A percentile compares a stretch with the other conserved stretches of the same genome.
These are phyloP conservation scores for Boletus rex-veris DNA, from an alignment of 768 basidiomycete species.

Conservation along the genomic window DNA sequence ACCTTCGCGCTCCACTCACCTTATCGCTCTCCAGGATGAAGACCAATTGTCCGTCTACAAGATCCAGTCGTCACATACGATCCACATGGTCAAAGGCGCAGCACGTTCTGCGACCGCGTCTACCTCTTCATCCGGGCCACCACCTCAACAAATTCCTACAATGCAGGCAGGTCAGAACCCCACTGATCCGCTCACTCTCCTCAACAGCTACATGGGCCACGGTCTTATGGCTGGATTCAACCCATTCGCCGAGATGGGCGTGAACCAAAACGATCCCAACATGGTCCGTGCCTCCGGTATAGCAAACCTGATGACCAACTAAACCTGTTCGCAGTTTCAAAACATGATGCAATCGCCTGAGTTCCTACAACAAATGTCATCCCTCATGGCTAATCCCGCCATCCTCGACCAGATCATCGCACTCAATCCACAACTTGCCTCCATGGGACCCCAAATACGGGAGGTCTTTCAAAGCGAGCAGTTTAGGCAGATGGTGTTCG, in stretches of 20 bases:
- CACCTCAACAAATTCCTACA: constrained; percentile 52
- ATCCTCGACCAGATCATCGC: constrained; percentile 84
- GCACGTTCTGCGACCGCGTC: constrained; percentile 39
- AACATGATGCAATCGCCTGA: constrained; percentile 82
- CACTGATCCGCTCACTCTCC: constrained; percentile 78
- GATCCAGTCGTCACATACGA: constrained; percentile 83
- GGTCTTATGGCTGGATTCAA: constrained; percentile 84
- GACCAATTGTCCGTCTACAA: constrained; percentile 82
- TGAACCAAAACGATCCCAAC: constrained; percentile 92
- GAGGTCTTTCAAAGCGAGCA: constrained; percentile 72
- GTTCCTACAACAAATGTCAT: constrained; percentile 84
- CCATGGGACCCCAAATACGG: constrained; percentile 78
- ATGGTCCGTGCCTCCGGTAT: constrained; percentile 56
- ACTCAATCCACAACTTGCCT: constrained; percentile 70
- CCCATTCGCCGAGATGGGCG: constrained; percentile 86
- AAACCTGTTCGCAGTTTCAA: constrained; percentile 52
- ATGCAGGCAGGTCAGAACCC: constrained; percentile 94
- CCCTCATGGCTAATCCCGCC: constrained; percentile 84
- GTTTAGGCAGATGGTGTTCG: constrained; percentile 74
- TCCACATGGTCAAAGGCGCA: constrained; percentile 91
- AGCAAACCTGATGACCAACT: background rate
- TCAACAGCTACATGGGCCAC: constrained; percentile 75
- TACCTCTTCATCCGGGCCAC: constrained; percentile 41
- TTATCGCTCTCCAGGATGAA: constrained; percentile 59
- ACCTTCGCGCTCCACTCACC: background rate